Conservation (phyloP, 2,329 filamentous ascomycete genomes). For the Coniella lustricola region DNA sequence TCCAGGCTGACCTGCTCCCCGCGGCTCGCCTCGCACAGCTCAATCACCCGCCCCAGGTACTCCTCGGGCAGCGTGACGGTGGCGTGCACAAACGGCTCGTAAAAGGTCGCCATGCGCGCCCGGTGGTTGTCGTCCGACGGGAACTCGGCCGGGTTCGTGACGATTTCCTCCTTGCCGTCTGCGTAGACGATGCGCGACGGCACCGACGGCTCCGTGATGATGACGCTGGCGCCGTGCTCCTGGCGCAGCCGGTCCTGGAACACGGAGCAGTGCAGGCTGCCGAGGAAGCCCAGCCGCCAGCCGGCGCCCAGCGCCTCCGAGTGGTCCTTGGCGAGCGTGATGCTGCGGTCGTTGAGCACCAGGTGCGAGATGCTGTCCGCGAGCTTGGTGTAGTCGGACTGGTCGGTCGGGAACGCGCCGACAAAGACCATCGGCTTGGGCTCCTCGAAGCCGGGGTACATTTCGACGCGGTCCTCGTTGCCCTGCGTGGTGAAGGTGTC, state of each 20-base stretch:
- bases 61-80: constrained; percentile 91
- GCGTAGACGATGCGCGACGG: constrained; percentile 79
- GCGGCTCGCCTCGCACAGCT: constrained; percentile 84
- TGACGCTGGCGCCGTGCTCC: constrained; percentile 90
- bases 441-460: constrained; percentile 89
- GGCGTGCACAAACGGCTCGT: constrained; percentile 63
- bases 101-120: constrained; percentile 36
- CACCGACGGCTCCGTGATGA: constrained; percentile 93
- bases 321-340: constrained; percentile 88
- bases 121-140: constrained; percentile 57
- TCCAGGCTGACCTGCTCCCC: constrained; percentile 82
- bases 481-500: constrained; percentile 88
- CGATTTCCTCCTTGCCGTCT: constrained; percentile 68
- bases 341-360: constrained; percentile 88
- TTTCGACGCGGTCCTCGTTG: constrained; percentile 66
- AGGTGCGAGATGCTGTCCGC: constrained; percentile 94
- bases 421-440: constrained; percentile 99
- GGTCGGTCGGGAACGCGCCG: constrained; percentile 89
- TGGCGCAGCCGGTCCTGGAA: constrained; percentile 93
- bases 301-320: constrained; percentile 90
- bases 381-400: constrained; percentile 75
- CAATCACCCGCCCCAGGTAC: constrained; percentile 89
- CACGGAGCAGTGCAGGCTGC: constrained; percentile 97
- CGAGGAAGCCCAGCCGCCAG: constrained; percentile 89
- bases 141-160: constrained; percentile 83